These are phyloP conservation scores for Kodamaea fukazawae DNA, from an alignment of 805 yeast genomes.

Conservation along the genomic window DNA sequence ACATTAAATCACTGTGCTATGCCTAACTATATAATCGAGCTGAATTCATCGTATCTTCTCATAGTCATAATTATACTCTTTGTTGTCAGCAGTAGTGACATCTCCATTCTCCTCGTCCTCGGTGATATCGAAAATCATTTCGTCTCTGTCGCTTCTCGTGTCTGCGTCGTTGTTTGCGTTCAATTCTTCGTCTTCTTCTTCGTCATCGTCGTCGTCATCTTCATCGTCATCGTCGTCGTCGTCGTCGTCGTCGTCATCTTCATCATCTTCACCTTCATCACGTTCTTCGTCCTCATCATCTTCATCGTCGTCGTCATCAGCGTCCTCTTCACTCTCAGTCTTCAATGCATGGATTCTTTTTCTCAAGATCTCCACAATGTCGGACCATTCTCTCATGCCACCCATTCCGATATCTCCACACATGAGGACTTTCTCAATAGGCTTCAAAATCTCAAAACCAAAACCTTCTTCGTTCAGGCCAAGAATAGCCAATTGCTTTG, in stretches of 20 bases:
- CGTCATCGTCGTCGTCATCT: conserved; percentile 29
- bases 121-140: conserved; percentile 23
- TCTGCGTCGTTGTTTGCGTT: conserved; percentile 38
- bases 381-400: conserved; percentile 49
- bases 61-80: conserved; percentile 6
- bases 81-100: conserved; percentile 1
- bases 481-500: conserved; percentile 35
- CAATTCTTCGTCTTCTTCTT: conserved; percentile 36
- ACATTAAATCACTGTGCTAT: too few relatives aligned
- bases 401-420: conserved; percentile 53
- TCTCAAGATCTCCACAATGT: conserved; percentile 42
- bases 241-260: conserved; percentile 30
- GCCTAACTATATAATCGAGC: too few relatives aligned
- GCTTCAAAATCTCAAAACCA: conserved; percentile 43
- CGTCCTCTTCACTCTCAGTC: conserved; percentile 29
- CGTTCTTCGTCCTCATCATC: conserved; percentile 37
- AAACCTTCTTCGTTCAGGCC: conserved; percentile 37
- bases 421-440: conserved; percentile 45
- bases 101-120: conserved; percentile 10
- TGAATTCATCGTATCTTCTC: conserved; percentile 2
- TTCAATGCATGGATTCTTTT: conserved; percentile 30
- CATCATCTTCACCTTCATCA: conserved; percentile 39
- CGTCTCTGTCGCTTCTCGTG: conserved; percentile 9
- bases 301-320: conserved; percentile 30
- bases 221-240: conserved; percentile 36